A percentile compares a stretch with the other conserved stretches of the same genome.
phyloP scores from a whole-genome alignment of 2,329 filamentous ascomycete species.

The Aspergillus eucalypticola region DNA sequence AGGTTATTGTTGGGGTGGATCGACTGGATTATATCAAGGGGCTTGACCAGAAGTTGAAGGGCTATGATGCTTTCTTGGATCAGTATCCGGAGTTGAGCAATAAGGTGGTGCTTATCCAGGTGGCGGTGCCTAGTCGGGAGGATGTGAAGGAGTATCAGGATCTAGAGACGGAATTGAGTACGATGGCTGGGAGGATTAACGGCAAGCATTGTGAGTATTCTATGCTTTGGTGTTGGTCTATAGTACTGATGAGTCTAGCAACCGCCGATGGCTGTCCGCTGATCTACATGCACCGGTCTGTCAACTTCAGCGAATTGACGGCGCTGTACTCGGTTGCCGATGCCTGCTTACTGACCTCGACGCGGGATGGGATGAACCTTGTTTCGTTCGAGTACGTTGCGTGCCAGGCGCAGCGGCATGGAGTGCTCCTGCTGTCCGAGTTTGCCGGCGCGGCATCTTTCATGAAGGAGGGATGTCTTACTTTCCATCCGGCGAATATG shows the following conservation, averaged over 20 bases:
- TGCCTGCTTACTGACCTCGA: slow-evolving; percentile 84
- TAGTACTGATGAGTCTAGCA: slow-evolving; percentile 43
- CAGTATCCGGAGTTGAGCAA: slow-evolving; percentile 93
- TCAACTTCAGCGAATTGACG: slow-evolving; percentile 91
- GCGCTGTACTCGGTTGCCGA: slow-evolving; percentile 87
- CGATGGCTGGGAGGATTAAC: slow-evolving; percentile 90
- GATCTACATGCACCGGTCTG: slow-evolving; percentile 91
- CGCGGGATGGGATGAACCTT: slow-evolving; percentile 94
- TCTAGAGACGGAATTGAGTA: slow-evolving; percentile 83
- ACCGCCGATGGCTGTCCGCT: slow-evolving; percentile 96
- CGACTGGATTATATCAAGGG: slow-evolving; percentile 97
- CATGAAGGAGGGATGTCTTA: slow-evolving; percentile 75
- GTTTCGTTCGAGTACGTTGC: slow-evolving; percentile 97
- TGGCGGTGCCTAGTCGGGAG: slow-evolving; percentile 78
- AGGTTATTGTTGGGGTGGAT: slow-evolving; percentile 90
- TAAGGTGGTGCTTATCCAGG: slow-evolving; percentile 88
- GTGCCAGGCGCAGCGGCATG: slow-evolving; percentile 80
- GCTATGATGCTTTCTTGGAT: slow-evolving; percentile 86
- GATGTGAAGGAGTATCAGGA: slow-evolving; percentile 97
- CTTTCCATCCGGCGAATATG: slow-evolving; percentile 95
- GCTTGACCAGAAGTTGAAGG: slow-evolving; percentile 89
- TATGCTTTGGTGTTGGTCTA: too few species aligned
- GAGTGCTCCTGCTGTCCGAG: slow-evolving; percentile 89
- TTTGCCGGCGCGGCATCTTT: slow-evolving; percentile 94
- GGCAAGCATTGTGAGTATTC: slow-evolving; percentile 69